Base-by-base conservation (phyloP, 805 yeast species). In the Candida alai region DNA sequence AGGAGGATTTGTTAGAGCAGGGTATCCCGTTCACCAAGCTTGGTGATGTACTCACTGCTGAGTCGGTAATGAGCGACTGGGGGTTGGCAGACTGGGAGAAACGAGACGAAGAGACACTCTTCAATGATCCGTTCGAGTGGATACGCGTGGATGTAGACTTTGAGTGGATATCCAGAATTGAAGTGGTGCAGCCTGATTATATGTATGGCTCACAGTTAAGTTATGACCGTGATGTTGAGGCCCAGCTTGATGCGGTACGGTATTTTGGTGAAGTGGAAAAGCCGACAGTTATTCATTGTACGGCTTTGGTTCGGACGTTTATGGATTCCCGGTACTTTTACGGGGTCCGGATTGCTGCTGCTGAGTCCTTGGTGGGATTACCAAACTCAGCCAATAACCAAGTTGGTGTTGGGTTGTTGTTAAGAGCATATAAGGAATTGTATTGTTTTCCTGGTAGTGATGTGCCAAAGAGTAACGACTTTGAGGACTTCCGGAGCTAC, bases 91-190 rank as follows among this genome's bases (percentile, higher is more conserved):
- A 86, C 27, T 78, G 85, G 75, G 64, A 73, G 10, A 71, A 71
- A 30, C 80, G 79, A 19, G 88, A 81, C 32, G 89, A 80, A 39
- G 88, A 80, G 26, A 63, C 64, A 25, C 68, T 76, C 64, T 68
- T 75, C 15, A 78, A 76, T 47, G 97, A 90, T 48, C 96, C 96
- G 0, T 93, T 88, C 58, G 98, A 93, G 50, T 93, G 99, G 99
- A 71, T 93, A 24, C 70, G 99, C 47, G 85, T 90, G n/a, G 99
- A 93, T 60, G 89, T 97, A 0, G 99, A 93, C 56, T 84, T 82
- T 49, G 98, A 93, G 56, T 93, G 99, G 99, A 82, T 93, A 32
- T 86, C 95, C 40, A 76, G 75, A 44, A 67, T 86, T 15, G 71
- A 78, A 39, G 76, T 93, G 21, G 85, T 80, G 46, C 96, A 89